Evolutionary conservation across 768 basidiomycete genomes (phyloP), one percentile per base, ranked within the genome.

Genomic region (Asterophora lycoperdoides): DNA sequence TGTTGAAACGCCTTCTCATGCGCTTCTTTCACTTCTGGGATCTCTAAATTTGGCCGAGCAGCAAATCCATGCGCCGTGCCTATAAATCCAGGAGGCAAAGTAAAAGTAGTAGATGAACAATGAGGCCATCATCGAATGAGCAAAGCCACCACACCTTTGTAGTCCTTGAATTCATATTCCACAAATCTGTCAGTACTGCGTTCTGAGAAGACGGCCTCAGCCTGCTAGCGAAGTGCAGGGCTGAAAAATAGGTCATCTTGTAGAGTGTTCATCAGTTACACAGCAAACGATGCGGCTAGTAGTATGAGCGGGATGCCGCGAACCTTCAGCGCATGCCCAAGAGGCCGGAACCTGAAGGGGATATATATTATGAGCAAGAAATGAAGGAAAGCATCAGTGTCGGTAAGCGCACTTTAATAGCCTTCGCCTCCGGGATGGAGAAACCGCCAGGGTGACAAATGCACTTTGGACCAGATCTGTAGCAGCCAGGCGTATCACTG

Each of bases 1-100:
- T 65, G 61, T 35, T 60, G 56, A n/a, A 61, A 60, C 1, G 61
- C 61, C 35, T 58, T 52, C 48, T 60, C 60, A 41, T 56, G 55
- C 7, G 54, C 60, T 40, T 59, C 60, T 42, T 60, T 55, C 34
- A 63, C 53, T 46, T 60, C 55, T 14, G 63, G 56, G 37, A 63
- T 47, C 29, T 20, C 44, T 9, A 63, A 41, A 39, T 62, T 57
- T 10, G 61, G 63, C 11, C 63, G 54, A 7, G 57, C 52, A 14
- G 57, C 63, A 45, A 64, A 63, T n/a, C 61, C 59, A 46, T 65
- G 60, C 3, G 56, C 49, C 3, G 63, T 64, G 18, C 61, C 61
- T 61, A 6, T 23, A 23, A 23, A 23, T 23, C 23, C 3, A 23
- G 23, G 23, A 23, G 23, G 23, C 3, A 23, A 20, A 19, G 18